Evolutionary conservation across 2,329 filamentous ascomycete species (phyloP).

Genomic region (Pochonia chlamydosporia): DNA sequence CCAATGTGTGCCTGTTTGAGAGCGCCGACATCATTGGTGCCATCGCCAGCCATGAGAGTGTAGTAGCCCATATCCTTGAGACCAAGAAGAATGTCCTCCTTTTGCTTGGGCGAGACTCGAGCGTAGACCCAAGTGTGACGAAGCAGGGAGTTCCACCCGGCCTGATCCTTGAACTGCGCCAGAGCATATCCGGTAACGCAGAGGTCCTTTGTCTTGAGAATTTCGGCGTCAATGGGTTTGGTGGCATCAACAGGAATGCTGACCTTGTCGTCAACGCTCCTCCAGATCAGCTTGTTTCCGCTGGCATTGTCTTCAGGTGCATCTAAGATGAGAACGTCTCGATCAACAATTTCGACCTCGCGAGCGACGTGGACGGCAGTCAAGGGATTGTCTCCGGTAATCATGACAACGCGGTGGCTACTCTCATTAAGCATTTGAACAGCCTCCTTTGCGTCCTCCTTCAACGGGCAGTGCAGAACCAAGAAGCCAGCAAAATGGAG

Average conservation of each 20-base stretch:
- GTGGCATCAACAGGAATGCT: slow-evolving; percentile 81
- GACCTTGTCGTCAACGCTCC: slow-evolving; percentile 85
- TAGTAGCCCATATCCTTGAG: slow-evolving; percentile 97
- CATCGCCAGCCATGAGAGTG: slow-evolving; percentile 97
- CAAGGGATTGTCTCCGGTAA: slow-evolving; percentile 95
- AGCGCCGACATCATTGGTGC: slow-evolving; percentile 95
- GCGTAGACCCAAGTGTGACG: slow-evolving; percentile 96
- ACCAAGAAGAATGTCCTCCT: slow-evolving; percentile 95
- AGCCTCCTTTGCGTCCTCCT: slow-evolving; percentile 90
- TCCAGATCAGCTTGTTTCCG: slow-evolving; percentile 82
- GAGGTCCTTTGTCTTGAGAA: slow-evolving; percentile 81
- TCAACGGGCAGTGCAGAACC: slow-evolving; percentile 89
- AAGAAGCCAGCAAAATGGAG: slow-evolving; percentile 91
- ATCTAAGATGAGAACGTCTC: slow-evolving; percentile 90
- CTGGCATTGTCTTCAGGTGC: slow-evolving; percentile 84
- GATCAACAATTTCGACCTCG: slow-evolving; percentile 95
- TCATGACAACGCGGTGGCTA: slow-evolving; percentile 98
- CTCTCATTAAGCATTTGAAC: slow-evolving; percentile 98
- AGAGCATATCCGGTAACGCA: slow-evolving; percentile 95
- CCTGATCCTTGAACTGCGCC: slow-evolving; percentile 77
- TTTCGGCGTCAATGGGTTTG: slow-evolving; percentile 72
- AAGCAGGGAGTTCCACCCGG: slow-evolving; percentile 70
- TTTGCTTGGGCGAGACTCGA: slow-evolving; percentile 96
- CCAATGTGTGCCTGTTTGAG: slow-evolving; percentile 97
- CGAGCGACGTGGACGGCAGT: slow-evolving; percentile 94